Evolutionary conservation across 2,329 filamentous ascomycete genomes (phyloP).

Genomic region (Celoporthe dispersa): DNA sequence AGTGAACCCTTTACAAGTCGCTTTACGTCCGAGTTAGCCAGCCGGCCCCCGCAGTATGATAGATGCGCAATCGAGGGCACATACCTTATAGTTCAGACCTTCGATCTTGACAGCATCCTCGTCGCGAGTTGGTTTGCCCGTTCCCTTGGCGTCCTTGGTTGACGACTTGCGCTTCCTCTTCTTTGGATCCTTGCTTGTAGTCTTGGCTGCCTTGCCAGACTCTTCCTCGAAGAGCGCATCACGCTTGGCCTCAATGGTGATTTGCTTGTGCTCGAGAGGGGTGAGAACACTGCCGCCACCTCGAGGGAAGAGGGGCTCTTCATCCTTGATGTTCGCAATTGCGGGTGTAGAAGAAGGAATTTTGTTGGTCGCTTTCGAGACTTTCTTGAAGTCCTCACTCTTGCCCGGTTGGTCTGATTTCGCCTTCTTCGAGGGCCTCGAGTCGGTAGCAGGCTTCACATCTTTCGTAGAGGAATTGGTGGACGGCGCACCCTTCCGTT

Average conservation of each 20-base stretch:
- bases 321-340: constrained; percentile 64
- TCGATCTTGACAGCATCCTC: constrained; percentile 74
- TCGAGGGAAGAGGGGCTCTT: constrained; percentile 89
- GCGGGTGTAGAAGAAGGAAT: constrained; percentile 18
- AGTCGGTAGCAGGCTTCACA: constrained; percentile 50
- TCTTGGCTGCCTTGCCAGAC: constrained; percentile 55
- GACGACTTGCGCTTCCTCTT: constrained; percentile 61
- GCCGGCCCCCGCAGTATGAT: constrained; percentile 27
- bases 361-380: constrained; percentile 34
- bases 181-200: constrained; percentile 49
- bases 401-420: constrained; percentile 43
- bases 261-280: constrained; percentile 94
- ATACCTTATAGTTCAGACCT: constrained; percentile 85
- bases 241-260: constrained; percentile 87
- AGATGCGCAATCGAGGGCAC: constrained; percentile 30
- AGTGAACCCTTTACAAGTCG: constrained; percentile 84
- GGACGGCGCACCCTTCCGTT: constrained; percentile 62
- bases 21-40: constrained; percentile 47
- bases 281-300: constrained; percentile 90
- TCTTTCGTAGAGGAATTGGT: constrained; percentile 54
- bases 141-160: constrained; percentile 53
- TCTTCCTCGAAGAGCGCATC: constrained; percentile 91
- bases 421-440: constrained; percentile 54
- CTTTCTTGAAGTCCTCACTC: constrained; percentile 38
- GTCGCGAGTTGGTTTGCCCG: constrained; percentile 55